Evolutionary conservation across 208 protist genomes (phyloP).

Genomic region (Herpetomonas tarakana): DNA sequence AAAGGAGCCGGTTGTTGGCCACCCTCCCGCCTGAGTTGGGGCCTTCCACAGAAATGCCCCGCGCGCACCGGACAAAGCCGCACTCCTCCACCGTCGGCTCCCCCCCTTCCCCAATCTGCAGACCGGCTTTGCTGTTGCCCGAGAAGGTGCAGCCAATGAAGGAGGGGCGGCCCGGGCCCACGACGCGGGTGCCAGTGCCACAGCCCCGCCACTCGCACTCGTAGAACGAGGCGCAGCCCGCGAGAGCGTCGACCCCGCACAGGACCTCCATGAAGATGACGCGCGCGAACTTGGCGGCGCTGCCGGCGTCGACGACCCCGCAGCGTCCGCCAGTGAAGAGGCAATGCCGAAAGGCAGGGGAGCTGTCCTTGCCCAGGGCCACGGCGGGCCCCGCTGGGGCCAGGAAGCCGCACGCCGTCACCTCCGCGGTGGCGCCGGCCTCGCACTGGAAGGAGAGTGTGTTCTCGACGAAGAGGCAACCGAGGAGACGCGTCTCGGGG

Average conservation of each 20-base stretch:
- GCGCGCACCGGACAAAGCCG: constrained; percentile 18
- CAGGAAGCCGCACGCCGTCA: constrained; percentile 23
- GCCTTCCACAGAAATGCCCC: constrained; percentile 21
- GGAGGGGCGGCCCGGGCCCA: neutral
- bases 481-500: constrained; percentile 2
- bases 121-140: constrained; percentile 19
- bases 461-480: constrained; percentile 27
- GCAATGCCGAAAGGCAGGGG: constrained; percentile 24
- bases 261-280: constrained; percentile 25
- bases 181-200: constrained; percentile 12
- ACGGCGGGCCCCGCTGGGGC: constrained; percentile 9
- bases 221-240: constrained; percentile 10
- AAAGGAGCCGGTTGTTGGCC: constrained; percentile 20
- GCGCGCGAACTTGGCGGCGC: constrained; percentile 10
- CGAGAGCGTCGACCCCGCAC: constrained; percentile 7
- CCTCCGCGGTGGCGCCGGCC: constrained; percentile 11
- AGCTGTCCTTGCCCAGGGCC: constrained; percentile 3
- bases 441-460: constrained; percentile 12
- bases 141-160: constrained; percentile 26
- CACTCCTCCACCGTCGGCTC: constrained; percentile 21
- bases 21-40: constrained; percentile 11
- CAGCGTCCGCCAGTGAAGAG: constrained; percentile 18
- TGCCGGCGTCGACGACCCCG: constrained; percentile 12
- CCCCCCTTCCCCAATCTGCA: constrained; percentile 19
- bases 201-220: constrained; percentile 33